Evolutionary conservation across 768 basidiomycete species (phyloP), one percentile per base, ranked within the genome.

Genomic region (Kwoniella bestiolae): DNA sequence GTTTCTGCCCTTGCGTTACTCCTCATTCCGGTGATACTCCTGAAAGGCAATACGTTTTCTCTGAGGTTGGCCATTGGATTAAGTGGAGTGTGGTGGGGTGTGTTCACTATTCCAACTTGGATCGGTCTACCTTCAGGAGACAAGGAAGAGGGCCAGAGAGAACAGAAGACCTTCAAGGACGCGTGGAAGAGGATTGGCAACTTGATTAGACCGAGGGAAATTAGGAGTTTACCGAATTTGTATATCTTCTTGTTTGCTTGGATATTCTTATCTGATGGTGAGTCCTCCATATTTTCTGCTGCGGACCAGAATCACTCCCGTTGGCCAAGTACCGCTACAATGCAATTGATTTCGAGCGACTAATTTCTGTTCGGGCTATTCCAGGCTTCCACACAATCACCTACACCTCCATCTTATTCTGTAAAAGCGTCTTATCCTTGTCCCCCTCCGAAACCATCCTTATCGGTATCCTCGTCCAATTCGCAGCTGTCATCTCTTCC

Each of bases 221-320:
- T 94, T 44, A 86, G 85, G 78, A 85, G 86, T 57, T 83, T 97
- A 16, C 85, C 86, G 31, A 89, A 92, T 74, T 93, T 94, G 1
- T 98, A 94, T 84, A 86, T 86, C 70, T 97, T 92, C 73, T 88
- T 97, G 46, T 86, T 88, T 5, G 92, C 95, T 0, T 97, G 94
- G 94, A 94, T 96, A 79, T 85, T 98, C 12, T 86, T 98, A 25
- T 92, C 91, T 1, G 94, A 98, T 73, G 91, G 92, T 91, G 57
- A 47, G 86, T 80, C 35, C 21, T 16, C 28, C 23, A 34, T 31
- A 25, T 14, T 5, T 52, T 31, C n/a, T n/a, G n/a, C n/a, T n/a
- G n/a, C n/a, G 23, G 2, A 52, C 8, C 1, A 16, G n/a, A n/a
- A n/a, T n/a, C n/a, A n/a, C n/a, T n/a, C n/a, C n/a, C n/a, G n/a